Base-by-base conservation (phyloP, 495 filamentous ascomycete species). In the Recurvomyces mirabilis region DNA sequence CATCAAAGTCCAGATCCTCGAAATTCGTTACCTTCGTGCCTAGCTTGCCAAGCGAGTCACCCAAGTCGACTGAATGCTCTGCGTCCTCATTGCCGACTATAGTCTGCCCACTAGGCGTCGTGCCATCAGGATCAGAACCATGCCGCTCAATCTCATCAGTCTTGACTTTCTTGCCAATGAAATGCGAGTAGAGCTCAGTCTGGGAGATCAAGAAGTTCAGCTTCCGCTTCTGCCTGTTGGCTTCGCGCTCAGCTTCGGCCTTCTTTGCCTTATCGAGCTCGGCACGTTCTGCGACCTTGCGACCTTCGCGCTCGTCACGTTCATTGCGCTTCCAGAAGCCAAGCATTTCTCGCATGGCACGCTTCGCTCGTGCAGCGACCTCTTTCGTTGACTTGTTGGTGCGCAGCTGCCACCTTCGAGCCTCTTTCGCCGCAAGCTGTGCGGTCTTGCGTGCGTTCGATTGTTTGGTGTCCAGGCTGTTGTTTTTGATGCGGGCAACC, bases 341-440 rank as follows among this genome's bases (percentile, higher is more conserved):
- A 79, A 95, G 91, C 91, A 99, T 99, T 66, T 99, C 91, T 53
- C 91, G 78, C 91, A 99, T 99, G 41, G 84, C 87, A 36, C 91
- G 78, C 70, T 99, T 99, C 15, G 91, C 93, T 17, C 93, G 78
- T 29, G 93, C 91, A 53, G 96, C 93, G 0, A 91, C 84, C 62
- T 99, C 91, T 65, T 99, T 99, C 56, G 80, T 83, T 55, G 87
- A 91, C 72, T 99, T 99, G 69, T 96, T 99, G 28, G 91, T 96
- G 28, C 84, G 81, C 34, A 88, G 79, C 58, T 99, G 93, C 91
- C 91, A 99, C 54, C 93, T 72, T 52, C 88, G 83, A 28, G 93
- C 91, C 64, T 99, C 93, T 59, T 99, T 99, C 45, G 88, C 87
- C 23, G 91, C 93, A 38, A 99, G 70, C 59, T 95, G 88, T 13